phyloP scores from a whole-genome alignment of 1,139 yeast species.

The Candida tetrigidarum region DNA sequence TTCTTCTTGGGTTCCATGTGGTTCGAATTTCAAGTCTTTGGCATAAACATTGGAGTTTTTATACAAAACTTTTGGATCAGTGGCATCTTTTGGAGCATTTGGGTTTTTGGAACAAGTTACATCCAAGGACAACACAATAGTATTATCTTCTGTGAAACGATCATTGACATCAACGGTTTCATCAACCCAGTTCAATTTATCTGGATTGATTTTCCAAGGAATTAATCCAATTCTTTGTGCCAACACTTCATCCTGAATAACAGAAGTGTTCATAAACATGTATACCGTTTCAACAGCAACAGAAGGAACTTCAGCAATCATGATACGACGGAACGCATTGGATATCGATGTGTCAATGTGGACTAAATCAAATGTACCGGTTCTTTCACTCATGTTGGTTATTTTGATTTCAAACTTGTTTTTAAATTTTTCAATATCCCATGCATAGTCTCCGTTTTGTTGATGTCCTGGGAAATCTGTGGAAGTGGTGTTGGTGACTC shows the following conservation, averaged over 20 bases:
- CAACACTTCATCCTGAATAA: constrained; percentile 94
- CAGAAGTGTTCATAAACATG: constrained; percentile 92
- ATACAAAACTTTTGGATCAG: constrained; percentile 83
- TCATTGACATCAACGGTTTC: constrained; percentile 63
- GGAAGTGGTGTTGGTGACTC: constrained; percentile 86
- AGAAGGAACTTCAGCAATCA: constrained; percentile 95
- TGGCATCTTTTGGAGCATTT: constrained; percentile 76
- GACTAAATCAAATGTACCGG: constrained; percentile 84
- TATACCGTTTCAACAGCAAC: constrained; percentile 94
- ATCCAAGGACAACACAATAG: constrained; percentile 80
- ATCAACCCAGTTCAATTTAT: constrained; percentile 79
- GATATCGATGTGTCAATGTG: constrained; percentile 92
- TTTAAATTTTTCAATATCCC: constrained; percentile 87
- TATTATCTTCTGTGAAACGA: constrained; percentile 82
- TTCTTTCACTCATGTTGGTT: constrained; percentile 63
- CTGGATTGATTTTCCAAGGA: constrained; percentile 94
- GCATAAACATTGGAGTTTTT: constrained; percentile 89
- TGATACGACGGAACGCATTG: constrained; percentile 95
- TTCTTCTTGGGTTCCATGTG: constrained; percentile 86
- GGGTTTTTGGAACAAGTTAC: constrained; percentile 86
- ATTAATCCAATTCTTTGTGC: constrained; percentile 94
- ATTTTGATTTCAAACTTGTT: constrained; percentile 71
- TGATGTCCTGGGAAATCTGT: constrained; percentile 90
- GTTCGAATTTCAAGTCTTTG: constrained; percentile 83
- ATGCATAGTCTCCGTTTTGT: constrained; percentile 65